Conservation (phyloP, 305 asterid genomes). For the Withania somnifera region DNA sequence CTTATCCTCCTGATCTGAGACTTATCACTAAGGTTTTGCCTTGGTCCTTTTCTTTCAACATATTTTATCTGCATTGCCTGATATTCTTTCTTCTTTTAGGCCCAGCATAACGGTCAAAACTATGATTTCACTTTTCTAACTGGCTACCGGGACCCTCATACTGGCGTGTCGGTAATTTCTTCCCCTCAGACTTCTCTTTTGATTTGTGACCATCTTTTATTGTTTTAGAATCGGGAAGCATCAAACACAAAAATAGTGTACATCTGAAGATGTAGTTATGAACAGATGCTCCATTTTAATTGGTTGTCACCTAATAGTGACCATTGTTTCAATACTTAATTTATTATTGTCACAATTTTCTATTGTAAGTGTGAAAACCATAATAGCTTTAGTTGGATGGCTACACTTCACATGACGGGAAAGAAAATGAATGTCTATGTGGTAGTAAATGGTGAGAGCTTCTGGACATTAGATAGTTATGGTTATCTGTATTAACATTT, state of each 20-base stretch:
- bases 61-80: not conserved
- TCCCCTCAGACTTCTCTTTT: not conserved
- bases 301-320: not conserved
- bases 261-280: not conserved
- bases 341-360: not conserved
- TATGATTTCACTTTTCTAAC: slow-evolving; percentile 73
- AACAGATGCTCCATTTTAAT: not conserved
- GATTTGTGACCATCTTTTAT: not conserved
- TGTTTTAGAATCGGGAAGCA: not conserved
- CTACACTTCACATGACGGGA: no score
- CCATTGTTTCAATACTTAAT: not conserved
- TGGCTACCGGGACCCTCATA: slow-evolving; percentile 89
- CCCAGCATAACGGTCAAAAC: slow-evolving; percentile 82
- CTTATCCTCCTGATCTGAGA: slow-evolving; percentile 88
- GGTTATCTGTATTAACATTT: no score
- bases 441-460: no score
- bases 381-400: no score
- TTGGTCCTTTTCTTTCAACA: not conserved
- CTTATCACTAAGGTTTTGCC: slow-evolving; percentile 64
- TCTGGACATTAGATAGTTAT: no score
- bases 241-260: not conserved
- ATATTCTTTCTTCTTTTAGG: slow-evolving; percentile 27
- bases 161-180: slow-evolving; percentile 54
- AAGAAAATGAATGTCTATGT: no score
- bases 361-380: not conserved